phyloP scores from a whole-genome alignment of 345 rosid species.

The Pistacia atlantica region DNA sequence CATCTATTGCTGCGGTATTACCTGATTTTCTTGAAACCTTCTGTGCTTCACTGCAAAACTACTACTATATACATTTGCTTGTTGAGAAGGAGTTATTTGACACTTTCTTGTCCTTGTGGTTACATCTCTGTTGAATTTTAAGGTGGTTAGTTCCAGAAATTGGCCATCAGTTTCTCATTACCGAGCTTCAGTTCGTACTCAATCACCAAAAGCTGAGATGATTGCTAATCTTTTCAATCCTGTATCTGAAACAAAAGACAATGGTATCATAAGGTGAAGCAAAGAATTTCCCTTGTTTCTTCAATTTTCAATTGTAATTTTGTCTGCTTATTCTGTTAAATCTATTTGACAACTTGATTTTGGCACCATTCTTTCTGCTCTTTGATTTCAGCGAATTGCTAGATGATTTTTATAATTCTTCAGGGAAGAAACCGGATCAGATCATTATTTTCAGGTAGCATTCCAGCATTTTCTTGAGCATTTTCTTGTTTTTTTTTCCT shows the following conservation, averaged over 20 bases:
- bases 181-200: constrained; percentile 83
- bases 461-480: background rate
- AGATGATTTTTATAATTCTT: constrained; percentile 67
- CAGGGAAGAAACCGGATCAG: constrained; percentile 79
- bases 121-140: background rate
- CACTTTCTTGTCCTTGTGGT: background rate
- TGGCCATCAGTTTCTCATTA: constrained; percentile 84
- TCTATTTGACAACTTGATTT: background rate
- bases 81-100: background rate
- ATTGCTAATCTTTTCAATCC: constrained; percentile 67
- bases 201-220: constrained; percentile 81
- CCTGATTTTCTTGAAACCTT: background rate
- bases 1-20: constrained; percentile 41
- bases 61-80: background rate
- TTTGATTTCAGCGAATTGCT: constrained; percentile 57
- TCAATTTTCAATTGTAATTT: background rate
- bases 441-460: constrained; percentile 80
- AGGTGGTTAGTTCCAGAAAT: constrained; percentile 79
- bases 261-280: constrained; percentile 65
- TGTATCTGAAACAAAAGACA: constrained; percentile 55
- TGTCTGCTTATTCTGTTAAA: background rate
- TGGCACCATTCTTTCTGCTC: background rate
- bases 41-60: background rate
- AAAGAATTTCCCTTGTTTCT: background rate
- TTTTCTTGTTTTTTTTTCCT: background rate